Evolutionary conservation across 768 basidiomycete species (phyloP), one percentile per base, ranked within the genome.

Genomic region (Coprinopsis sp.): DNA sequence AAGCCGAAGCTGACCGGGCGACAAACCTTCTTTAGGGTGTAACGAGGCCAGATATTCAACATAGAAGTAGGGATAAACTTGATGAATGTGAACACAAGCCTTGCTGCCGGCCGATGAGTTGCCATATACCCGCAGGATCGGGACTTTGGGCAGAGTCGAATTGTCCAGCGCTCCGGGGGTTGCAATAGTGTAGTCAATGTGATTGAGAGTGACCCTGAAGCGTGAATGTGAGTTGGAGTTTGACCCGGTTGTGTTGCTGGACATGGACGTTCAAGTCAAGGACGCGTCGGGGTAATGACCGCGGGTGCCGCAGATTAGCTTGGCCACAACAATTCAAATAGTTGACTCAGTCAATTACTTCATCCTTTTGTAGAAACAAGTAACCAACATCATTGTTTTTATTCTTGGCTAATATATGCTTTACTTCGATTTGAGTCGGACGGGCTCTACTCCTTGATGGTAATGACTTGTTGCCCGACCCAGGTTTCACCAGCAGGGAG

Each of bases 11-110:
- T 22, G 36, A 29, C 22, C 12, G 41, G 44, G 8, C 31, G 19
- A 51, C 61, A 57, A 55, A 88, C 91, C 87, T 53, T 77, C 62
- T 22, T 70, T 72, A 0, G 82, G 81, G 36, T 76, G 74, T 59
- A 94, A 63, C 24, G 74, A 74, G 1, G 81, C 87, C 18, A 63
- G 55, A 67, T 95, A 99, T 54, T 91, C 86, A 37, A 95, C 76
- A 62, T 79, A 95, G 63, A 94, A 83, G 65, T 99, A 99, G 1
- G 95, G 94, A 65, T 87, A 95, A 24, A 87, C 87, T 70, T 93
- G 91, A 62, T 96, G 94, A 31, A 98, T 70, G 69, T 96, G 86
- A 12, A 94, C 76, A 59, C 92, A 94, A 16, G 91, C 78, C 58
- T 82, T 86, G 62, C 81, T 71, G 12, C 91, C 88, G 2, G 66